These are phyloP conservation scores for Eustoma russellianum DNA, from an alignment of 257 asterid genomes.

Conservation along the genomic window DNA sequence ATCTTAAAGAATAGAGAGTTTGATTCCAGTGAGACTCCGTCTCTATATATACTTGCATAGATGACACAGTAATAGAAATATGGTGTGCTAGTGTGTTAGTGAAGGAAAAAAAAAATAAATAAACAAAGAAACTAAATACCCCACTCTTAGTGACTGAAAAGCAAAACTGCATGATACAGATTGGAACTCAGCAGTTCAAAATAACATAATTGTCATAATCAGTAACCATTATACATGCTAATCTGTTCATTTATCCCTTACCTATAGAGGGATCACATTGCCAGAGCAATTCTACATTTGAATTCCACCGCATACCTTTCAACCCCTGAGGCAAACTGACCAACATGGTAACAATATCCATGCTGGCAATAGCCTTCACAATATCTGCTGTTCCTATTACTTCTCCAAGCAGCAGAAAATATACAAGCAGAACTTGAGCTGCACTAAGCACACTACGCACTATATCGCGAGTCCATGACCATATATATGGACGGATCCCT, in stretches of 20 bases:
- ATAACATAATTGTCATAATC: neutral
- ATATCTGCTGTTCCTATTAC: conserved; percentile 16
- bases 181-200: neutral
- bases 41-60: too few relatives aligned
- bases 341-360: conserved; percentile 1
- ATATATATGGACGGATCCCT: conserved; percentile 1
- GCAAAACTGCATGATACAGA: neutral
- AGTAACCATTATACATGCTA: neutral
- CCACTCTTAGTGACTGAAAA: neutral
- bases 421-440: conserved; percentile 14
- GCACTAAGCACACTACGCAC: conserved; percentile 1
- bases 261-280: conserved; percentile 7
- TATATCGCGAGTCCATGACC: conserved; percentile 12
- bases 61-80: too few relatives aligned
- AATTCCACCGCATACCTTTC: conserved; percentile 15
- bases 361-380: conserved; percentile 8
- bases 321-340: conserved; percentile 17
- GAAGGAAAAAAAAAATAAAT: conserved; percentile 1
- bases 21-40: too few relatives aligned
- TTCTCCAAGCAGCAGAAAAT: conserved; percentile 24
- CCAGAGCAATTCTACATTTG: conserved; percentile 7
- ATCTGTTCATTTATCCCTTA: conserved; percentile 4
- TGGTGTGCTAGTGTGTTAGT: too few relatives aligned
- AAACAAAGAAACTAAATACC: neutral
- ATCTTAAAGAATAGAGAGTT: too few relatives aligned